A percentile compares a stretch with the other conserved stretches of the same genome.
phyloP scores from a whole-genome alignment of 495 filamentous ascomycete genomes.

The Aspergillus mulundensis region DNA sequence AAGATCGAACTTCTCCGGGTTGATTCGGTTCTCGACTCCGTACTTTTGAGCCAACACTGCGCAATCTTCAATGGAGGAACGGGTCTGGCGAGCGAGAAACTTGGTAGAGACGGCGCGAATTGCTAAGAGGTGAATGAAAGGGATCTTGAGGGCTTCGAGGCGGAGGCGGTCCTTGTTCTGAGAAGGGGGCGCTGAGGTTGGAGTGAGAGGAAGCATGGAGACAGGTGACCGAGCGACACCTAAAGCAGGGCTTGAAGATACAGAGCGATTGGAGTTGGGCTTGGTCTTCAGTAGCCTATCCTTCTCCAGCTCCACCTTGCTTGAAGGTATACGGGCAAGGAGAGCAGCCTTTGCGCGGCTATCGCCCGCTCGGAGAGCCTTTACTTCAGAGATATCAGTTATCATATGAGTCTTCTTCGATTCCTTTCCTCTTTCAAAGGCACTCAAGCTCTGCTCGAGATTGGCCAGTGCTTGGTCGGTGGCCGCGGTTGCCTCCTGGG shows the following conservation, averaged over 20 bases:
- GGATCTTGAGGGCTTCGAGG: conserved; percentile 48
- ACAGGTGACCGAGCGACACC: conserved; percentile 43
- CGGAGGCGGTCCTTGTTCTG: conserved; percentile 51
- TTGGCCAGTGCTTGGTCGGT: conserved; percentile 52
- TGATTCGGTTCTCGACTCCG: conserved; percentile 56
- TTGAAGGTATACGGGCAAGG: conserved; percentile 28
- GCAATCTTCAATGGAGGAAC: conserved; percentile 54
- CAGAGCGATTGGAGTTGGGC: conserved; percentile 50
- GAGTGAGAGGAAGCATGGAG: conserved; percentile 31
- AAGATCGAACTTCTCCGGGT: conserved; percentile 61
- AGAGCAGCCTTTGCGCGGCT: conserved; percentile 23
- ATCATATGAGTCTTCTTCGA: conserved; percentile 49
- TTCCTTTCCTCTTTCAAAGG: conserved; percentile 48
- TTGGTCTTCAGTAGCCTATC: conserved; percentile 38
- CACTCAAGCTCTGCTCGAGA: conserved; percentile 50
- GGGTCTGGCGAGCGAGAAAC: conserved; percentile 53
- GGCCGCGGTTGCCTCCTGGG: conserved; percentile 49
- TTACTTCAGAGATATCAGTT: conserved; percentile 34
- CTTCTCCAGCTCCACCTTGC: conserved; percentile 42
- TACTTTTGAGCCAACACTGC: conserved; percentile 51
- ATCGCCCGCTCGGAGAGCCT: conserved; percentile 31
- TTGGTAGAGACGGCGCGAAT: conserved; percentile 55
- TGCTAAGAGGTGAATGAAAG: conserved; percentile 73
- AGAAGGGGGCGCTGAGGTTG: conserved; percentile 47
- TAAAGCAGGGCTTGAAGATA: conserved; percentile 62